A percentile compares a stretch with the other conserved stretches of the same genome.
Evolutionary conservation across 1,139 yeast genomes (phyloP).

Genomic region (Candida dubliniensis): DNA sequence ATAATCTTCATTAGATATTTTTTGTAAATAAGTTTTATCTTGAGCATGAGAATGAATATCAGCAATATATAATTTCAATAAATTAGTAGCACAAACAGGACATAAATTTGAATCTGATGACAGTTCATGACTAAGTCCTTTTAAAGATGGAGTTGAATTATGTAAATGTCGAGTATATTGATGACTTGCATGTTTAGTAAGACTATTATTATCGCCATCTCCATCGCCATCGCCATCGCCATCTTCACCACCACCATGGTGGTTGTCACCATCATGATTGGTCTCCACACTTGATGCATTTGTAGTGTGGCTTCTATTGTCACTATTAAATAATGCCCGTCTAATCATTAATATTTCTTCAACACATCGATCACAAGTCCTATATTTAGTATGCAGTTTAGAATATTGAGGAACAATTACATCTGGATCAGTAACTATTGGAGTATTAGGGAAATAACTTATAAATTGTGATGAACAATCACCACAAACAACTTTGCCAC

Average conservation of each 20-base stretch:
- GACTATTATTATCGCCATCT: slow-evolving; percentile 18
- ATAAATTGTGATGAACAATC: slow-evolving; percentile 55
- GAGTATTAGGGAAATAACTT: slow-evolving; percentile 42
- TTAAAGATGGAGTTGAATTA: slow-evolving; percentile 8
- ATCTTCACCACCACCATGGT: background rate
- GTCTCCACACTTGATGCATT: background rate
- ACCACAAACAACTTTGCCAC: slow-evolving; percentile 78
- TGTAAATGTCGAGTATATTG: slow-evolving; percentile 11
- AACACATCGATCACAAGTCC: slow-evolving; percentile 75
- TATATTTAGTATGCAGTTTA: slow-evolving; percentile 33
- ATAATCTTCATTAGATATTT: slow-evolving; percentile 27
- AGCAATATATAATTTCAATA: slow-evolving; percentile 53
- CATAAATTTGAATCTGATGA: slow-evolving; percentile 40
- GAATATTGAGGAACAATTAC: slow-evolving; percentile 4
- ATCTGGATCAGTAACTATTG: slow-evolving; percentile 23
- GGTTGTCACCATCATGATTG: background rate
- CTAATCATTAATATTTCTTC: slow-evolving; percentile 61
- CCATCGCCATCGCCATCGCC: no score
- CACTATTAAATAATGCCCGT: slow-evolving; percentile 34
- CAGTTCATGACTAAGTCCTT: slow-evolving; percentile 17
- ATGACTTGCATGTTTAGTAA: slow-evolving; percentile 24
- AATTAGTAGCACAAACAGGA: slow-evolving; percentile 50
- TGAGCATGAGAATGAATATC: slow-evolving; percentile 13
- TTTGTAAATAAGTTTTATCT: slow-evolving; percentile 16
- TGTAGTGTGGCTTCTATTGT: slow-evolving; percentile 1